Evolutionary conservation across 108 stramenopile species (phyloP).

Genomic region (Conticribra weissflogii): DNA sequence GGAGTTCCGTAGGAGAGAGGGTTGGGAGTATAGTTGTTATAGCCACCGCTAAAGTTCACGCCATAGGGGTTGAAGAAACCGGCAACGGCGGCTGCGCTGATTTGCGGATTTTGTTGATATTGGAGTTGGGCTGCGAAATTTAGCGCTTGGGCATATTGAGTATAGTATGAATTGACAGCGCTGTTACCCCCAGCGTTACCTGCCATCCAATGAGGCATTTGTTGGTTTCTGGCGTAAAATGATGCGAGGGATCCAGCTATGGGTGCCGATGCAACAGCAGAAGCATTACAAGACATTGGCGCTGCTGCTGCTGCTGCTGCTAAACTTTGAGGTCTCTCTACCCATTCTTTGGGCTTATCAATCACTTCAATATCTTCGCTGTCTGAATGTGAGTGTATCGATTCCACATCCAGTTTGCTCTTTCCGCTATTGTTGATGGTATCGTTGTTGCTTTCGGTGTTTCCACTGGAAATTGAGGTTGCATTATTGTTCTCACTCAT

Average conservation of each 20-base stretch:
- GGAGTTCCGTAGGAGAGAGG: neutral
- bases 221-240: conserved; percentile 12
- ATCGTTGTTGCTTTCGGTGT: too few relatives aligned
- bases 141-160: too few relatives aligned
- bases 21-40: neutral
- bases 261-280: neutral
- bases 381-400: conserved; percentile 7
- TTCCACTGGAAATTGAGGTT: too few relatives aligned
- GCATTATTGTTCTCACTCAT: too few relatives aligned
- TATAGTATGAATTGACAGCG: neutral
- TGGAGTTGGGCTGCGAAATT: too few relatives aligned
- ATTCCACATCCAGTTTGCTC: conserved; percentile 8
- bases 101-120: too few relatives aligned
- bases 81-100: too few relatives aligned
- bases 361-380: conserved; percentile 17
- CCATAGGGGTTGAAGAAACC: neutral
- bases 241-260: conserved; percentile 8
- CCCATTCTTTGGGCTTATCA: neutral
- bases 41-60: neutral
- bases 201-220: conserved; percentile 28
- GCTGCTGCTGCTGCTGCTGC: neutral
- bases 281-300: neutral
- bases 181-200: neutral
- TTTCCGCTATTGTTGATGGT: neutral
- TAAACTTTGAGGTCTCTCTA: neutral